These are phyloP conservation scores for Beauveria sp. DNA, from an alignment of 2,329 filamentous ascomycete species.

Conservation along the genomic window DNA sequence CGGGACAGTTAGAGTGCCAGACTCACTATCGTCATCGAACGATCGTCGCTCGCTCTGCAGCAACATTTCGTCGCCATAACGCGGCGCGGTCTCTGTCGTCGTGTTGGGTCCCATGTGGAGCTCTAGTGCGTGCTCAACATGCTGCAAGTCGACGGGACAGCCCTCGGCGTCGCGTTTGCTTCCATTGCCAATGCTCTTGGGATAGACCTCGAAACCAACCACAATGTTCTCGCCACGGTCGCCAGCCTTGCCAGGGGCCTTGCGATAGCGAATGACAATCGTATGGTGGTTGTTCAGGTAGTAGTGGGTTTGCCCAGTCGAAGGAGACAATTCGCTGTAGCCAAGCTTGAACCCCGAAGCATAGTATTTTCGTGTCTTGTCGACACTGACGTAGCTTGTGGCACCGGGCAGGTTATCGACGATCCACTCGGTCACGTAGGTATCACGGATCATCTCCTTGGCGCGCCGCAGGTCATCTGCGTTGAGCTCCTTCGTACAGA, in stretches of 20 bases:
- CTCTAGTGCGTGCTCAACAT: conserved; percentile 58
- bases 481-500: conserved; percentile 63
- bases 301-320: conserved; percentile 54
- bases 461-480: conserved; percentile 59
- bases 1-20: conserved; percentile 62
- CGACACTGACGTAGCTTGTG: conserved; percentile 79
- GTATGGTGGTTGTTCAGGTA: conserved; percentile 86
- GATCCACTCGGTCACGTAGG: conserved; percentile 89
- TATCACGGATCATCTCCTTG: conserved; percentile 64
- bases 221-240: conserved; percentile 69
- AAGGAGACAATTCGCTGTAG: conserved; percentile 58
- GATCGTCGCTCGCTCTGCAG: conserved; percentile 48
- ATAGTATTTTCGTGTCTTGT: conserved; percentile 81
- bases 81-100: conserved; percentile 37
- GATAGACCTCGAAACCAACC: conserved; percentile 84
- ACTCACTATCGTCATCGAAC: conserved; percentile 49
- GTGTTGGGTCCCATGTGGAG: conserved; percentile 59
- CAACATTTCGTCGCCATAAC: conserved; percentile 45
- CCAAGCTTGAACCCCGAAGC: conserved; percentile 85
- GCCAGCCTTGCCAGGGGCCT: conserved; percentile 60
- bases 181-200: conserved; percentile 66
- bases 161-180: conserved; percentile 54
- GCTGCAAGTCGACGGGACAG: conserved; percentile 60
- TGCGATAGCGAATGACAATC: conserved; percentile 71
- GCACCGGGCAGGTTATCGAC: conserved; percentile 86